These are phyloP conservation scores for Aureobasidium sp. DNA, from an alignment of 2,329 filamentous ascomycete species.

Conservation along the genomic window DNA sequence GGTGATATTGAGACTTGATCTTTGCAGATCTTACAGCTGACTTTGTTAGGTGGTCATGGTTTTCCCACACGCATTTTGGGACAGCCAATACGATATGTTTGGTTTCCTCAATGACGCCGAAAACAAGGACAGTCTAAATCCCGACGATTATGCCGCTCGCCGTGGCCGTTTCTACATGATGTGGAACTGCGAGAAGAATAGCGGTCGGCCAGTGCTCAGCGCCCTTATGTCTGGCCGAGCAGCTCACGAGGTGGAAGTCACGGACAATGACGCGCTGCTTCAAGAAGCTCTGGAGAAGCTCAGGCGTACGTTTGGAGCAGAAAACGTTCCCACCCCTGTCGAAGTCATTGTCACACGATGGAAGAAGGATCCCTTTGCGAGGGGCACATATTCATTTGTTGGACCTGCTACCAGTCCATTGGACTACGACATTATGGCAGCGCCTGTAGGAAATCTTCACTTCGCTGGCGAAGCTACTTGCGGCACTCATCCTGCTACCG, in stretches of 20 bases:
- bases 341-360: conserved; percentile 90
- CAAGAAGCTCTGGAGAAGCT: conserved; percentile 74
- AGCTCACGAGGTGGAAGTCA: conserved; percentile 76
- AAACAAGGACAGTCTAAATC: conserved; percentile 62
- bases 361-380: conserved; percentile 84
- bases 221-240: conserved; percentile 95
- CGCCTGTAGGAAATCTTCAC: conserved; percentile 75
- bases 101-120: conserved; percentile 74
- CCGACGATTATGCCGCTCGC: conserved; percentile 69
- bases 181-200: conserved; percentile 90
- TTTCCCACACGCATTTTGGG: conserved; percentile 87
- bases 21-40: conserved; percentile 17
- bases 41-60: conserved; percentile 62
- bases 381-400: conserved; percentile 92
- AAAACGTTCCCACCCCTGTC: conserved; percentile 63
- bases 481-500: conserved; percentile 90
- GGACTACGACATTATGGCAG: conserved; percentile 90
- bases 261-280: conserved; percentile 68
- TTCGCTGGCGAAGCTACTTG: conserved; percentile 97
- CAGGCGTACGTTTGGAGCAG: conserved; percentile 61
- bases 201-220: conserved; percentile 75
- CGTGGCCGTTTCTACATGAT: conserved; percentile 95
- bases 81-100: conserved; percentile 83
- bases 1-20: conserved; percentile 30
- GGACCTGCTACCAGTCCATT: conserved; percentile 73